These are phyloP conservation scores for Panellus pusillus DNA, from an alignment of 768 basidiomycete species.

Conservation along the genomic window DNA sequence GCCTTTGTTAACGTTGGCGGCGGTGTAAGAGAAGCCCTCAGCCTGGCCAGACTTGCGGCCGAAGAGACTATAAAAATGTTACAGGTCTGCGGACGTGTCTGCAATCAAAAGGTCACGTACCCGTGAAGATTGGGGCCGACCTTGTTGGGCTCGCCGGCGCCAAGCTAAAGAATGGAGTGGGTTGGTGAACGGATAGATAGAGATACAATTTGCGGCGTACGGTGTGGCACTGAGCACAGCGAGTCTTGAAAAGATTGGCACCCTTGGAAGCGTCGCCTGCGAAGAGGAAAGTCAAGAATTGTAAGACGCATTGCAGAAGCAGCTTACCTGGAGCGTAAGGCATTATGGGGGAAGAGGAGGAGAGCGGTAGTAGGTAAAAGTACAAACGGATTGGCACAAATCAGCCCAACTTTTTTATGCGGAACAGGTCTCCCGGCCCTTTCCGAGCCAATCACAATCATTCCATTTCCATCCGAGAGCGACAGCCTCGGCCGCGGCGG, in stretches of 20 bases:
- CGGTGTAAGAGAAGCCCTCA: conserved; percentile 87
- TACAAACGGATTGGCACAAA: not conserved
- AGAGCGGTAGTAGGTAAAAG: not conserved
- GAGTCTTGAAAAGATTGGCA: conserved; percentile 95
- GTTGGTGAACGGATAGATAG: not conserved
- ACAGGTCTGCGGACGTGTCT: not conserved
- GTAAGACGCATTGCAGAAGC: not conserved
- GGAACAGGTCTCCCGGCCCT: too few species aligned
- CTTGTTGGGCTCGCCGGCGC: conserved; percentile 74
- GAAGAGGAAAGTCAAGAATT: not conserved
- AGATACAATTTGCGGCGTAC: conserved; percentile 8
- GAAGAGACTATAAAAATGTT: conserved; percentile 53
- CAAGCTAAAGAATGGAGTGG: conserved; percentile 35
- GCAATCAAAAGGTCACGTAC: conserved; percentile 41
- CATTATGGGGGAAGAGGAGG: conserved; percentile 9
- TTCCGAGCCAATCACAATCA: conserved; percentile 8
- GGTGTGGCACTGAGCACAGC: conserved; percentile 95
- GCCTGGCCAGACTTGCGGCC: conserved; percentile 87
- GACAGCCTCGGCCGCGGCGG: not conserved
- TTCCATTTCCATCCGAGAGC: not conserved
- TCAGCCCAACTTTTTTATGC: too few species aligned
- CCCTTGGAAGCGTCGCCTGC: conserved; percentile 87
- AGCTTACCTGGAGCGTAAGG: conserved; percentile 8
- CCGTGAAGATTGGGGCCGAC: conserved; percentile 97
- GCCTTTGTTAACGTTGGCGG: conserved; percentile 95